phyloP scores from a whole-genome alignment of 1,284 basidiomycete genomes.

The Ustilago hordei region DNA sequence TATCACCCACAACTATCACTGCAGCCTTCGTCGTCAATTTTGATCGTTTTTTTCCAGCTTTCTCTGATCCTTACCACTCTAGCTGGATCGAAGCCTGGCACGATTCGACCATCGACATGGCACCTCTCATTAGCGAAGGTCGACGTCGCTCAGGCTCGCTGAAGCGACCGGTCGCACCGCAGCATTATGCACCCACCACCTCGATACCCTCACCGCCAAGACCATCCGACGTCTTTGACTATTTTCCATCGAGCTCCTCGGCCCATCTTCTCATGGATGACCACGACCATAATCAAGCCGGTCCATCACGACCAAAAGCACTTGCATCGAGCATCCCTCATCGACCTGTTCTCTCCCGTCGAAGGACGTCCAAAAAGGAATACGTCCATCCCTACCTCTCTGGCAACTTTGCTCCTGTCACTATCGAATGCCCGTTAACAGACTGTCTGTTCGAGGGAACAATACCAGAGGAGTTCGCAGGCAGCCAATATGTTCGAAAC shows the following conservation, averaged over 20 bases:
- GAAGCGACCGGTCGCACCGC: constrained; percentile 9
- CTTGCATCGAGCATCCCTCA: constrained; percentile 15
- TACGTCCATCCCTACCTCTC: constrained; percentile 66
- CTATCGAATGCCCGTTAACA: constrained; percentile 64
- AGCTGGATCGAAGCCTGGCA: neutral
- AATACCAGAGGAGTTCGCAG: constrained; percentile 67
- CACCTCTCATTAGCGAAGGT: neutral
- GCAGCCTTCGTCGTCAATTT: neutral
- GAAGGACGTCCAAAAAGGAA: constrained; percentile 43
- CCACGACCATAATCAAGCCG: constrained; percentile 11
- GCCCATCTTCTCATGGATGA: constrained; percentile 9
- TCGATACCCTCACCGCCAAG: constrained; percentile 28
- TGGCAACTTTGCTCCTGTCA: constrained; percentile 69
- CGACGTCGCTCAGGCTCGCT: constrained; percentile 23
- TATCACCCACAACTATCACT: neutral
- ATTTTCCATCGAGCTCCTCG: constrained; percentile 16
- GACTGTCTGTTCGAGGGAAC: constrained; percentile 61
- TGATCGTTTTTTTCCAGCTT: neutral
- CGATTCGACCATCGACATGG: constrained; percentile 4
- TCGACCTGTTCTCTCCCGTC: constrained; percentile 36
- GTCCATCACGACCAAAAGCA: constrained; percentile 12
- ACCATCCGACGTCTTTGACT: neutral
- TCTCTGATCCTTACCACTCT: neutral
- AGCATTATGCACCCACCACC: constrained; percentile 20
- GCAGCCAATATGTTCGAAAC: constrained; percentile 72